Base-by-base conservation (phyloP, 225 moss, liverwort and hornwort genomes). In the Thuidium tamariscinum region DNA sequence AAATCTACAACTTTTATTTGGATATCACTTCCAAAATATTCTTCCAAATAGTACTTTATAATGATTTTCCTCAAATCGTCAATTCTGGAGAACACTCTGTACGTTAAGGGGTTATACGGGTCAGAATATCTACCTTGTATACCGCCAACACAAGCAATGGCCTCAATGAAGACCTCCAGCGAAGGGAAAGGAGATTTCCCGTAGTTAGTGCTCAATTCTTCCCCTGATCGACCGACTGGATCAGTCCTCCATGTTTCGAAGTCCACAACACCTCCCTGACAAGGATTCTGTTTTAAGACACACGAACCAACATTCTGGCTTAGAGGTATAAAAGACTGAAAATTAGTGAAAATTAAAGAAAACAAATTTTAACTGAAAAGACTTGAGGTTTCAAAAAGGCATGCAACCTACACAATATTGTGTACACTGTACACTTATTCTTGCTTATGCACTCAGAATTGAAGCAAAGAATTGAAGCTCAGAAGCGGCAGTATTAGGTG, bases 151-250 rank as follows among this genome's bases (percentile, higher is more conserved):
- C 95, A 92, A 74, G 94, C 95, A 65, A 94, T 93, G 83, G 95
- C 92, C 90, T 99, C 96, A 77, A 99, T 89, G 64, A 99, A 96
- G 48, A 84, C 86, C 89, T 99, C 99, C 82, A 99, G 92, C 57
- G 87, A 89, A 82, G 95, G 92, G 82, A 97, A 99, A 37, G 97
- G 97, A 82, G 99, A 99, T 87, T 95, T 95, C 71, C 96, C 99
- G 67, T 89, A 94, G n/a, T 95, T 87, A 64, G 90, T 88, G 71
- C 88, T 92, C 34, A 84, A 19, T 77, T 89, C 89, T 89, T 89
- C 93, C 85, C 72, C 87, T 72, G 85, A 74, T 80, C 85, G 86
- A 61, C 42, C 34, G 48, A 69, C 84, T 66, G 91, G 89, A 80
- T 92, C 64, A 76, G 82, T 77, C 85, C 80, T 95, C 93, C 94